Base-by-base conservation (phyloP, 129 eudicot species). In the Tagetes erecta region DNA sequence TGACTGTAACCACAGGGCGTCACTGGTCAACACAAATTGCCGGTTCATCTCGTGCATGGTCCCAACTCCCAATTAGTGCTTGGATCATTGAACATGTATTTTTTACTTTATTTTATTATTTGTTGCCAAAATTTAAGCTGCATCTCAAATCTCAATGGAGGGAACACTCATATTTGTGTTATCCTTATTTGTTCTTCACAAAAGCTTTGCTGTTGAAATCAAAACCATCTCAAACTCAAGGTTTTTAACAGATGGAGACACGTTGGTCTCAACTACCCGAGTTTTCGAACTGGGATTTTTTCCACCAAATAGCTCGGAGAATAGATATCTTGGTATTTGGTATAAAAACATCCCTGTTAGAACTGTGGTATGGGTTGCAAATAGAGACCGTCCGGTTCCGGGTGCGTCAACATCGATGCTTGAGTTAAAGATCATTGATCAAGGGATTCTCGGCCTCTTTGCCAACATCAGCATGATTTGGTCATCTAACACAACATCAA, bases 321-420 rank as follows among this genome's bases (percentile, higher is more conserved):
- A 67, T 52, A 8, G n/a, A 57, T 76, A 66, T 68, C 73, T 76
- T 31, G 80, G 80, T 51, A 65, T 76, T 1, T 66, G 80, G 80
- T 76, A 76, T 44, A 76, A 76, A 64, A 63, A 74, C 8, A 66
- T 76, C 3, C 1, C 73, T 38, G 27, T 20, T 20, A 13, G 45
- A 67, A 66, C 73, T 38, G 80, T 76, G 36, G 73, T 76, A 51
- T 76, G 80, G 80, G 80, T 76, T 11, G 80, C 80, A 8, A 76
- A 76, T 34, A 66, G 80, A 52, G 44, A 76, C 55, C 4, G 9
- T 10, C 57, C 57, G 9, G 34, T 52, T 33, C 10, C 45, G 0
- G 3, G 35, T 38, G 10, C 65, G 5, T 39, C 80, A 3, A 12
- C 27, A 20, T 20, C 27, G 27, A 20, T 20, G 30, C 14, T 42